Percentiles rank a stretch among this genome's conserved stretches.
phyloP scores from a whole-genome alignment of 73 alveolate genomes.

The Stentor roeselii region DNA sequence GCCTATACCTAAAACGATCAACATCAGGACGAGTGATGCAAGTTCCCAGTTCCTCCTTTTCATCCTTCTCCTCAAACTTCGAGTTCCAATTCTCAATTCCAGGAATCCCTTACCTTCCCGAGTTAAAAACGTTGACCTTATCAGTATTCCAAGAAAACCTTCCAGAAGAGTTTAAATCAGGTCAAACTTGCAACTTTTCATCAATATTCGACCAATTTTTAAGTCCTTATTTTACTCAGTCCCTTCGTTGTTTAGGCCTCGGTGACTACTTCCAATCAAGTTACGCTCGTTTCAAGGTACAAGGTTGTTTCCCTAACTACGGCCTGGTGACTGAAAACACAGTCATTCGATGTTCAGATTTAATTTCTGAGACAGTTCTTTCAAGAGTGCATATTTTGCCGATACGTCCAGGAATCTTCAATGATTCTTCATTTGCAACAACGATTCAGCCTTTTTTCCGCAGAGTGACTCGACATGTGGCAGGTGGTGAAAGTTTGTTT shows the following conservation, averaged over 20 bases:
- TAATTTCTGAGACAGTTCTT: neutral
- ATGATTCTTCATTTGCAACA: neutral
- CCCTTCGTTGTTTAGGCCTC: slow-evolving; percentile 11
- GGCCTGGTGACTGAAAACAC: slow-evolving; percentile 15
- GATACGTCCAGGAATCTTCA: neutral
- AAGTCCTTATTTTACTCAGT: neutral
- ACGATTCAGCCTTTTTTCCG: neutral
- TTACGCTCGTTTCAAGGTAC: slow-evolving; percentile 3
- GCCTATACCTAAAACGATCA: neutral
- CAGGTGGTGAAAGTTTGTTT: neutral
- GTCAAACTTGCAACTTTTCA: neutral
- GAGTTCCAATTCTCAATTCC: neutral
- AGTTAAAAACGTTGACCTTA: neutral
- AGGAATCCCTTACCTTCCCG: neutral
- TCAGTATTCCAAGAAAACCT: neutral
- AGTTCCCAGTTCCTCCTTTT: neutral
- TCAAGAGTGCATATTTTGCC: slow-evolving; percentile 8
- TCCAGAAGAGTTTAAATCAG: neutral
- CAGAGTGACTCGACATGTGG: neutral
- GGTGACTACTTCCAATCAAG: neutral
- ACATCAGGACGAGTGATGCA: neutral
- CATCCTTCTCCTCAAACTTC: neutral
- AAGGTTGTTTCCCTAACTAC: slow-evolving; percentile 11
- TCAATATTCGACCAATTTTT: neutral
- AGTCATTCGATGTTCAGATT: slow-evolving; percentile 6